A percentile compares a stretch with the other conserved stretches of the same genome.
phyloP scores from a whole-genome alignment of 2,329 filamentous ascomycete species.

The Microsporum ferrugineum region DNA sequence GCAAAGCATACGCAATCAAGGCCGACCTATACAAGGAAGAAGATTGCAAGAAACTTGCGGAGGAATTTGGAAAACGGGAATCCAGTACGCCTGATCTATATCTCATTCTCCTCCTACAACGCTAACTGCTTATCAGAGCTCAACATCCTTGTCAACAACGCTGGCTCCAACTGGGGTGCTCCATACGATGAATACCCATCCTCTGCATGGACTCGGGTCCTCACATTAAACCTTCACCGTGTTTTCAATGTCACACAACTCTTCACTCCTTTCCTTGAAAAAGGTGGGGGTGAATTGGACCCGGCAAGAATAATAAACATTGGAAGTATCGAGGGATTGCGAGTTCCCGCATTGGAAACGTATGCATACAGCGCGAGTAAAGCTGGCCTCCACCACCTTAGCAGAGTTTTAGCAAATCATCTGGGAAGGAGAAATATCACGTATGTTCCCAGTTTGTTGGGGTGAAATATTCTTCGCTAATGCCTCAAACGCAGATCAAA shows the following conservation, averaged over 20 bases:
- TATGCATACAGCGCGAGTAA: conserved; percentile 45
- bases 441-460: conserved; percentile 30
- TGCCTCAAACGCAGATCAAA: conserved; percentile 44
- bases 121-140: conserved; percentile 38
- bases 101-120: not conserved
- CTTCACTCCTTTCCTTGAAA: conserved; percentile 38
- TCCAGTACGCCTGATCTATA: conserved; percentile 40
- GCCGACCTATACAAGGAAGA: conserved; percentile 44
- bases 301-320: conserved; percentile 44
- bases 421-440: conserved; percentile 43
- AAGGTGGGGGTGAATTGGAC: conserved; percentile 33
- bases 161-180: conserved; percentile 45
- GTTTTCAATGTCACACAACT: conserved; percentile 40
- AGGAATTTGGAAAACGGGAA: conserved; percentile 38
- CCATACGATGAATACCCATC: conserved; percentile 49
- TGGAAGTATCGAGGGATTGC: conserved; percentile 44
- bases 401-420: conserved; percentile 41
- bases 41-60: conserved; percentile 38
- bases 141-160: conserved; percentile 42
- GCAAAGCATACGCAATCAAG: conserved; percentile 40
- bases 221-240: conserved; percentile 44
- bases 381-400: conserved; percentile 44
- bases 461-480: conserved; percentile 51
- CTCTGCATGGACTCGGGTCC: conserved; percentile 47
- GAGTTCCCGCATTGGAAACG: conserved; percentile 42